Conservation (phyloP, 2,329 filamentous ascomycete species). For the Apiospora saccharicola region DNA sequence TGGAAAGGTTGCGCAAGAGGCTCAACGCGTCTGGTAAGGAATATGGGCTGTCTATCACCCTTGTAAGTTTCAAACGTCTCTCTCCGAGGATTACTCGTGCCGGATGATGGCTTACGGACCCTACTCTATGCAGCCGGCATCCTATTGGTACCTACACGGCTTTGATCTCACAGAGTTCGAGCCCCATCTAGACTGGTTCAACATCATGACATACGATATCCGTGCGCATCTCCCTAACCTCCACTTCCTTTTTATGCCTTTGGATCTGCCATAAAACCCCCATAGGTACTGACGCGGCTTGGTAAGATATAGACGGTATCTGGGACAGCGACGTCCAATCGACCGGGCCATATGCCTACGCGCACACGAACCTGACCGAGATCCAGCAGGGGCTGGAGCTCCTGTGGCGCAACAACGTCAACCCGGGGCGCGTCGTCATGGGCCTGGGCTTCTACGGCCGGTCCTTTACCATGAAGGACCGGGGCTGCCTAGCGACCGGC, state of each 20-base stretch:
- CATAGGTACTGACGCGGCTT: too few relatives aligned
- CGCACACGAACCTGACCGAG: slow-evolving; percentile 51
- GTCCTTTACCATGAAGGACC: slow-evolving; percentile 30
- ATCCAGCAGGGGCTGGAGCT: slow-evolving; percentile 47
- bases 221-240: slow-evolving; percentile 46
- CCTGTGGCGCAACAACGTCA: slow-evolving; percentile 50
- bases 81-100: slow-evolving; percentile 3
- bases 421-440: slow-evolving; percentile 46
- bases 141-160: slow-evolving; percentile 23
- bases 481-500: slow-evolving; percentile 34
- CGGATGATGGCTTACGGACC: slow-evolving; percentile 11
- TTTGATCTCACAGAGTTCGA: slow-evolving; percentile 26
- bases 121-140: neutral
- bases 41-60: slow-evolving; percentile 26
- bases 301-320: slow-evolving; percentile 41
- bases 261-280: too few relatives aligned
- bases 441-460: slow-evolving; percentile 50
- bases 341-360: slow-evolving; percentile 39
- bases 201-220: slow-evolving; percentile 48
- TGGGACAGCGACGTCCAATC: slow-evolving; percentile 40
- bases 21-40: slow-evolving; percentile 17
- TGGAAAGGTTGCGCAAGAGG: slow-evolving; percentile 54
- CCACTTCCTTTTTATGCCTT: too few relatives aligned
- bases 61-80: neutral
- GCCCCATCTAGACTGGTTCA: slow-evolving; percentile 41